Conservation (phyloP, 2,329 filamentous ascomycete species). For the Intubia oerlemansii region DNA sequence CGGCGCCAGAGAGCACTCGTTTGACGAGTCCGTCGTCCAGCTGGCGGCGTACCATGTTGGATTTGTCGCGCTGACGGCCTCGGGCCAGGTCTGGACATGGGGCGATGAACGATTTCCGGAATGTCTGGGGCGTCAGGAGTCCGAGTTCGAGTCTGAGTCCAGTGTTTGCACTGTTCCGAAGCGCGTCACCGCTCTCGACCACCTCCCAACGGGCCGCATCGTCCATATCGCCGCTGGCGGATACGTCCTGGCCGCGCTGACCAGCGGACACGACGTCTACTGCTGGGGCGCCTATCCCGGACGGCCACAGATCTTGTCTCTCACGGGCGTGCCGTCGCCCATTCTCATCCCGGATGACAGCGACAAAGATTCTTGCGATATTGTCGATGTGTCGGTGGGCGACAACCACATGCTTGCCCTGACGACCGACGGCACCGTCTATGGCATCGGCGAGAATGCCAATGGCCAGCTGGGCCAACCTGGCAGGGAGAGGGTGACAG, state of each 20-base stretch:
- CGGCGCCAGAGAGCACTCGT: no score
- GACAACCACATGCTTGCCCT: constrained; percentile 36
- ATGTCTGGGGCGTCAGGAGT: constrained; percentile 31
- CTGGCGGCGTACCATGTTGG: constrained; percentile 29
- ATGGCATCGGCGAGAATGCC: constrained; percentile 31
- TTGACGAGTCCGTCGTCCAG: no score
- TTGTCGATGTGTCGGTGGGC: constrained; percentile 35
- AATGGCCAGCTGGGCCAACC: constrained; percentile 41
- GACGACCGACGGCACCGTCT: constrained; percentile 25
- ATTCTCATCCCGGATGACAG: constrained; percentile 24
- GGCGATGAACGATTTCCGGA: constrained; percentile 37
- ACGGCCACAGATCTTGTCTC: constrained; percentile 1
- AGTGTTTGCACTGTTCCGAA: no score
- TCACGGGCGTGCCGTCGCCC: constrained; percentile 18
- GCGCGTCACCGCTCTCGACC: constrained; percentile 24
- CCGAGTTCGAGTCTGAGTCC: no score
- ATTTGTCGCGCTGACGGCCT: constrained; percentile 22
- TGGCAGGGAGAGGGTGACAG: no score
- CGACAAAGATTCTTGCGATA: constrained; percentile 23
- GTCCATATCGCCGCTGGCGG: constrained; percentile 32
- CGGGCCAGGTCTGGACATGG: constrained; percentile 26
- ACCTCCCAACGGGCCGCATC: constrained; percentile 28
- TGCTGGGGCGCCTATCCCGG: constrained; percentile 32
- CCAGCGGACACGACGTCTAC: constrained; percentile 34
- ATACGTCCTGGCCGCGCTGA: constrained; percentile 35